These are phyloP conservation scores for Rhytidhysteron rufulum DNA, from an alignment of 2,329 filamentous ascomycete genomes.

Conservation along the genomic window DNA sequence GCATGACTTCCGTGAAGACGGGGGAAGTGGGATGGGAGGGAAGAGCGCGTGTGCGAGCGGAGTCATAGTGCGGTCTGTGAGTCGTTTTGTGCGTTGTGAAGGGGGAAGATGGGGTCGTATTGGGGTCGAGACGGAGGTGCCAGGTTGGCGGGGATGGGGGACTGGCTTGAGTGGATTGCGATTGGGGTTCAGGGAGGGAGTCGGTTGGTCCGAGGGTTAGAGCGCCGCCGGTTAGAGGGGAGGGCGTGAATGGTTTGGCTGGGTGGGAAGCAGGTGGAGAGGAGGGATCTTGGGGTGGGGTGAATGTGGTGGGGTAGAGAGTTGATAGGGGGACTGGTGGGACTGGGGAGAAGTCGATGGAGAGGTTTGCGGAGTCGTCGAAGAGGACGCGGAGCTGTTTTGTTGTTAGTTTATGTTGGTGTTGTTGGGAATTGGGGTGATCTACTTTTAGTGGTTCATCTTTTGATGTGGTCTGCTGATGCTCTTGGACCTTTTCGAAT, in stretches of 20 bases:
- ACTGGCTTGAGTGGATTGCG: too few relatives aligned
- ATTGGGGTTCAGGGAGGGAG: slow-evolving; percentile 18
- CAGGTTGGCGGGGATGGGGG: slow-evolving; percentile 34
- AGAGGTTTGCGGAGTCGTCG: slow-evolving; percentile 30
- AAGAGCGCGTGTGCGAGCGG: slow-evolving; percentile 63
- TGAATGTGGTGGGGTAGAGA: slow-evolving; percentile 56
- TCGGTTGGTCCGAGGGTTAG: slow-evolving; percentile 27
- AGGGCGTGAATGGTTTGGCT: slow-evolving; percentile 24
- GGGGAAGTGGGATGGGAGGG: slow-evolving; percentile 23
- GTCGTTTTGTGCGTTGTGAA: slow-evolving; percentile 88
- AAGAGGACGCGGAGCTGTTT: slow-evolving; percentile 57
- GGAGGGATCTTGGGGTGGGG: slow-evolving; percentile 38
- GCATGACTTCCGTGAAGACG: slow-evolving; percentile 63
- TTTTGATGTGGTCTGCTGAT: slow-evolving; percentile 13
- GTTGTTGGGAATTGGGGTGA: neutral
- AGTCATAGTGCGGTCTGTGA: slow-evolving; percentile 65
- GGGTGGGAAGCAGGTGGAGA: slow-evolving; percentile 13
- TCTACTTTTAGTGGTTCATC: slow-evolving; percentile 25
- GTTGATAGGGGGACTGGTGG: slow-evolving; percentile 46
- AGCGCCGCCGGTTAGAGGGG: slow-evolving; percentile 33
- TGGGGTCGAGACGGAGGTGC: slow-evolving; percentile 52
- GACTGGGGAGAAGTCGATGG: slow-evolving; percentile 35
- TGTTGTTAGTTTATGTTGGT: neutral
- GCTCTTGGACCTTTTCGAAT: slow-evolving; percentile 27
- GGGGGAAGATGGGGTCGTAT: slow-evolving; percentile 50